Conservation (phyloP, 139 green algal species). For the Haematococcus lacustris region DNA sequence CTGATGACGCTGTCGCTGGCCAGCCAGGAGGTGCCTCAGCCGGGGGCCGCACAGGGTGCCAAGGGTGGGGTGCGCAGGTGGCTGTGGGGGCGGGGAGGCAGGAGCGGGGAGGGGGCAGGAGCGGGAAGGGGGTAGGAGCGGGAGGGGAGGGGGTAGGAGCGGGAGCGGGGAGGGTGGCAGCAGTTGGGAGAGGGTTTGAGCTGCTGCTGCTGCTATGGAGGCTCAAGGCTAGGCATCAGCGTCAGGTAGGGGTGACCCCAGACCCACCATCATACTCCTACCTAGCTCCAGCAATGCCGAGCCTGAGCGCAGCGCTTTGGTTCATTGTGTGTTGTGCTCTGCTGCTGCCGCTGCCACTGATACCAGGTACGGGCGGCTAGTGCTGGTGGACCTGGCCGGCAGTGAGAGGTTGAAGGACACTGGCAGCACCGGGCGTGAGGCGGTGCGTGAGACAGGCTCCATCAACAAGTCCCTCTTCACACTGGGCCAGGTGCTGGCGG, state of each 20-base stretch:
- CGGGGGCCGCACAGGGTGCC: conserved; percentile 5
- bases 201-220: no score
- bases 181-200: no score
- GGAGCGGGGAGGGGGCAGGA: no score
- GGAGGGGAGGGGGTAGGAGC: no score
- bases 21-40: conserved; percentile 18
- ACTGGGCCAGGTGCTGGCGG: conserved; percentile 52
- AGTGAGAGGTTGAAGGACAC: conserved; percentile 60
- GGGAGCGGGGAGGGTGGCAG: no score
- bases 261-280: no score
- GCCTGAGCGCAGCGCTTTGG: no score
- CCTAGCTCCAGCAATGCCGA: no score
- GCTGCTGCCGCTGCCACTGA: neutral
- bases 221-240: no score
- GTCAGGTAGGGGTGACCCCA: no score
- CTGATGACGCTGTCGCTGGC: conserved; percentile 59
- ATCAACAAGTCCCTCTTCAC: conserved; percentile 67
- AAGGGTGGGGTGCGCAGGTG: conserved; percentile 32
- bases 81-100: no score
- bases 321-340: neutral
- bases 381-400: conserved; percentile 62
- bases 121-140: no score
- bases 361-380: conserved; percentile 50
- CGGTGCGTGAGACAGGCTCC: conserved; percentile 46
- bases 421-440: conserved; percentile 37